phyloP scores from a whole-genome alignment of 75 land plant genomes.

The Picea glauca region DNA sequence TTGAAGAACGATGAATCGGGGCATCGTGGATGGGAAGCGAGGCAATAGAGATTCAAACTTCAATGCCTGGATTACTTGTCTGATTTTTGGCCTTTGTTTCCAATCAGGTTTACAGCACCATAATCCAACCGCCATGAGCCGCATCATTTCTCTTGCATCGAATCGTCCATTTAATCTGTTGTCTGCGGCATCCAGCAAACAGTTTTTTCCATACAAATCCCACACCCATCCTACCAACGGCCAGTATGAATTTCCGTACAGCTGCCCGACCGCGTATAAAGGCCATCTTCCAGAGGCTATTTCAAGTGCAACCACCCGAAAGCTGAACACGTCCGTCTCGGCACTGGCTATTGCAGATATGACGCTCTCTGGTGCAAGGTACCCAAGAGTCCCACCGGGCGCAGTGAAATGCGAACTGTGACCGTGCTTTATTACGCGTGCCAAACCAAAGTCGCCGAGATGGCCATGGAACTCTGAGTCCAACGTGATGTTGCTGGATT shows the following conservation, averaged over 20 bases:
- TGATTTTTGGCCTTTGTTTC: conserved; percentile 51
- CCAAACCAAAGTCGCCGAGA: conserved; percentile 62
- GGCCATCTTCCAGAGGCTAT: conserved; percentile 30
- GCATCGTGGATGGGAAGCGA: background rate
- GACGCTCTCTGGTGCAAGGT: conserved; percentile 32
- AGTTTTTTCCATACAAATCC: conserved; percentile 22
- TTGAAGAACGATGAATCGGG: too few species aligned
- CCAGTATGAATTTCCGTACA: background rate
- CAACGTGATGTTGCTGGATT: conserved; percentile 47
- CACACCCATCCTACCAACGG: conserved; percentile 36
- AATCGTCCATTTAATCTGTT: conserved; percentile 29
- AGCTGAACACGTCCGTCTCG: conserved; percentile 40
- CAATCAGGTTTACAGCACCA: conserved; percentile 58
- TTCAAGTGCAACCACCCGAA: conserved; percentile 35
- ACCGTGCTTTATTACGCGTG: conserved; percentile 35
- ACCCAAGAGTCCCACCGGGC: conserved; percentile 34
- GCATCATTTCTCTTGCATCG: conserved; percentile 37
- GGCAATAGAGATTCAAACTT: conserved; percentile 20
- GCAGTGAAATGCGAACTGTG: conserved; percentile 18
- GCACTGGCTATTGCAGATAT: conserved; percentile 18
- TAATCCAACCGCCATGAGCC: conserved; percentile 56
- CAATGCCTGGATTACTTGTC: conserved; percentile 43
- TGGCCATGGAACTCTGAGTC: conserved; percentile 38
- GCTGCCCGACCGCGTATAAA: background rate
- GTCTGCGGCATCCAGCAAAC: conserved; percentile 13